Base-by-base conservation (phyloP, 2,329 filamentous ascomycete species). In the Fusarium proliferatum region DNA sequence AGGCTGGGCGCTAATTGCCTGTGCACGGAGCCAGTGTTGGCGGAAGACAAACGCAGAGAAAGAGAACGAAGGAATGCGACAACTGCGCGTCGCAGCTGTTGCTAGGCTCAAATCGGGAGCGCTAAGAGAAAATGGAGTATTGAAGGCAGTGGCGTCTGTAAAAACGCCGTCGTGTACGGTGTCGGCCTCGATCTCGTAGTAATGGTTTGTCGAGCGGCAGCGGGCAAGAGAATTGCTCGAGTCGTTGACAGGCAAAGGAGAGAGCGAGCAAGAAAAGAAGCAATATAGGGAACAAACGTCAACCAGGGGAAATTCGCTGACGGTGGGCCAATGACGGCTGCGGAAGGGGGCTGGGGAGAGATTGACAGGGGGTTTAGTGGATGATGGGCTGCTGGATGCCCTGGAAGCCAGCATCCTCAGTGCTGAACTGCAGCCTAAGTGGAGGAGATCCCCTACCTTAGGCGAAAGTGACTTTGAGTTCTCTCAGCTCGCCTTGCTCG, bases 171-270 rank as follows among this genome's bases (percentile, higher is more conserved):
- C 49, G 42, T 45, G 57, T 26, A 56, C 28, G 33, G 33, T 30
- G 19, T 59, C 33, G 39, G 64, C 57, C 34, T 60, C 23, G 51
- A 56, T 38, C 38, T 67, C 39, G 64, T 68, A 23, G 62, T 59
- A 30, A 61, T 43, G 41, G 62, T 58, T 65, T 67, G 67, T 69
- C 71, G 64, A 61, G 67, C 69, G 56, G 65, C 61, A 66, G 63
- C 65, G 46, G 64, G 52, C 60, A 59, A 72, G 68, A 60, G 67
- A 64, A 64, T 67, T 77, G 73, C 65, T 69, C 62, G 71, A 71
- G 75, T 77, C 73, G 71, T 64, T 71, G 69, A 68, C 65, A 57
- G 67, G 64, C 75, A 74, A 75, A 74, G 69, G 71, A 68, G 69
- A 67, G 51, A 42, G 46, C 17, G 53, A 52, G 43, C 59, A 64